Evolutionary conservation across 352 stramenopile genomes (phyloP), one percentile per base, ranked within the genome.

Genomic region (Phytophthora brassicae): DNA sequence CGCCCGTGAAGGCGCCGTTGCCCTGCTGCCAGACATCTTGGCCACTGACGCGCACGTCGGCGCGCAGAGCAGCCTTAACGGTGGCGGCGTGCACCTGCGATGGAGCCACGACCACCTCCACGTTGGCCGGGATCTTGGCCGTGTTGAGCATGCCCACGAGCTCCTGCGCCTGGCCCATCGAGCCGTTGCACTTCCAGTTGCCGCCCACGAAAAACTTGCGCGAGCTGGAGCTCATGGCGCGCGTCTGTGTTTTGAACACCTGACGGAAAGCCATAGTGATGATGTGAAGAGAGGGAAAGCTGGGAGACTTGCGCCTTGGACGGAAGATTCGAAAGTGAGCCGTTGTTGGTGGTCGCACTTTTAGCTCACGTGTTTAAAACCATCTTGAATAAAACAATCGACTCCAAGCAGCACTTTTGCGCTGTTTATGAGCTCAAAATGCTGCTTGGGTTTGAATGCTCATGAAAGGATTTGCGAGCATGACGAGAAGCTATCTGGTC

Each of bases 141-240:
- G 80, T 90, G 79, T 95, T 95, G 66, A 95, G 82, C 63, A 89
- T 76, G 29, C 76, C 75, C 6, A 95, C 84, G 53, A 93, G 81
- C 29, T 88, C 77, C 17, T 82, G 56, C 26, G 81, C 78, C 66
- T 91, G 83, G 54, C 60, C 58, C 24, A 90, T 24, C 43, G 85
- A 94, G 56, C 85, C 85, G 59, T 94, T 94, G 86, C 97, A 99
- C 76, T 99, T 99, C 97, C 97, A 99, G 90, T 99, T 99, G 72
- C 97, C 97, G 42, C 97, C 97, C 38, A 99, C 94, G 71, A 99
- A 99, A 73, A 99, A 99, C 86, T 99, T 98, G 69, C 86, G 81
- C 43, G 84, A 73, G 59, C 53, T 71, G 29, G 78, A 79, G 67
- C 80, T 88, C 77, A 93, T 88, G 57, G 68, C 55, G 60, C 81